A percentile compares a stretch with the other conserved stretches of the same genome.
phyloP scores from a whole-genome alignment of 176 grass and related monocot genomes.

The Phyllostachys edulis region DNA sequence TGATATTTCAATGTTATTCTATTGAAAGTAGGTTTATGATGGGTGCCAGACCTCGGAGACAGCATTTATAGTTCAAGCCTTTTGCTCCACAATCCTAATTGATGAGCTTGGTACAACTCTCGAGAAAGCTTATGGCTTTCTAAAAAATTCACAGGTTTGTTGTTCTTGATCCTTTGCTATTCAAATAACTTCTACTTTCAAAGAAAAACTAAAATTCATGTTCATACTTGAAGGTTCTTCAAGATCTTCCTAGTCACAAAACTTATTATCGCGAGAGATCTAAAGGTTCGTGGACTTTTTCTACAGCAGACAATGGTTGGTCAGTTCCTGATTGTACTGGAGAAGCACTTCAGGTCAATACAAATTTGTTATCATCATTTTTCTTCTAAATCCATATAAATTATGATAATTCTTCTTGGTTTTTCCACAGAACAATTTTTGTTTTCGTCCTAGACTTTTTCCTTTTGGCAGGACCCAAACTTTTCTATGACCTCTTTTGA shows the following conservation, averaged over 20 bases:
- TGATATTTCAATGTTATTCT: background rate
- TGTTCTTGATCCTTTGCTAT: background rate
- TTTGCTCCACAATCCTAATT: slow-evolving; percentile 31
- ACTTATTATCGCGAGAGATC: slow-evolving; percentile 28
- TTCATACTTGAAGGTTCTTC: background rate
- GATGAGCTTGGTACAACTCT: slow-evolving; percentile 39
- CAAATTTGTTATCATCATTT: too few species aligned
- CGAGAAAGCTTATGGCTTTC: slow-evolving; percentile 32
- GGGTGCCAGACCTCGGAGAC: slow-evolving; percentile 56
- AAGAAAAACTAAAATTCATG: too few species aligned
- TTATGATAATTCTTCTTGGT: too few species aligned
- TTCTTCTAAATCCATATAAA: too few species aligned
- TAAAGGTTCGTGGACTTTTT: slow-evolving; percentile 43
- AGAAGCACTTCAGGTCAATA: slow-evolving; percentile 32
- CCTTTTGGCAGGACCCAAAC: too few species aligned
- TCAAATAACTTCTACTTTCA: too few species aligned
- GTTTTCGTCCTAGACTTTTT: too few species aligned
- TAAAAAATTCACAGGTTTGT: slow-evolving; percentile 44
- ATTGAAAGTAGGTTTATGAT: slow-evolving; percentile 30
- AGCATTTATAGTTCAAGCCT: slow-evolving; percentile 50
- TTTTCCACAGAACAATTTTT: too few species aligned
- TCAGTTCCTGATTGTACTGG: slow-evolving; percentile 28
- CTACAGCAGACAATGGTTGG: slow-evolving; percentile 36
- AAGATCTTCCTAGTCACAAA: slow-evolving; percentile 9
- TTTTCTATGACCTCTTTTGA: too few species aligned